Percentiles rank a stretch among this genome's conserved stretches.
Conservation (phyloP, 371 early-diverging fungal species). For the Lichtheimia hyalospora region DNA sequence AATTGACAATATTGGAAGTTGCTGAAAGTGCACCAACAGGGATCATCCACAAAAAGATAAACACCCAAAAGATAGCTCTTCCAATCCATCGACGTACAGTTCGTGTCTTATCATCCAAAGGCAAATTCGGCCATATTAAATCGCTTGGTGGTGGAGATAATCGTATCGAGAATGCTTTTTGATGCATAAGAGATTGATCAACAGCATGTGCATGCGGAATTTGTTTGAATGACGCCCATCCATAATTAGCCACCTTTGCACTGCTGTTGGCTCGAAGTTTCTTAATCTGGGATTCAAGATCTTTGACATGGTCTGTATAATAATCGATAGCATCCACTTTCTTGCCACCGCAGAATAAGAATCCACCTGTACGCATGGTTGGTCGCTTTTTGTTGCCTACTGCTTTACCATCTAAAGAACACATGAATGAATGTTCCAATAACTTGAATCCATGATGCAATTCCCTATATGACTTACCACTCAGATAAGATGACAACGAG, state of each 20-base stretch:
- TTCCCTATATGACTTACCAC: conserved; percentile 36
- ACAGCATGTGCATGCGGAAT: conserved; percentile 64
- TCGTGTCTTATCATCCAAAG: conserved; percentile 55
- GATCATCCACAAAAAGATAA: conserved; percentile 71
- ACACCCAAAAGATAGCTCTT: conserved; percentile 53
- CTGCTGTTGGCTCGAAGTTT: conserved; percentile 42
- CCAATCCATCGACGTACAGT: conserved; percentile 58
- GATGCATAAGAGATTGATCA: conserved; percentile 17
- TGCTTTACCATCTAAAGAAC: conserved; percentile 43
- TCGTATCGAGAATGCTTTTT: conserved; percentile 28
- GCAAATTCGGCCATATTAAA: conserved; percentile 82
- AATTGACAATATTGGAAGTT: conserved; percentile 60
- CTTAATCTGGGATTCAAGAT: conserved; percentile 69
- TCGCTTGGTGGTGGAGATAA: conserved; percentile 77
- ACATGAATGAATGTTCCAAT: not conserved
- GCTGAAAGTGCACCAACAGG: conserved; percentile 67
- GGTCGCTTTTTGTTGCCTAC: conserved; percentile 51
- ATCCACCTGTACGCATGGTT: conserved; percentile 40
- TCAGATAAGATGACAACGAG: conserved; percentile 63
- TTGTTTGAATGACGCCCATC: conserved; percentile 73
- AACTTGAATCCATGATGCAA: not conserved
- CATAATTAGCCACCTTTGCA: conserved; percentile 62
- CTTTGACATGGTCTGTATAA: conserved; percentile 62
- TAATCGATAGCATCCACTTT: conserved; percentile 76
- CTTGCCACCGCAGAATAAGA: conserved; percentile 49